Conservation (phyloP, 306 rosid species). For the Macrotyloma uniflorum region DNA sequence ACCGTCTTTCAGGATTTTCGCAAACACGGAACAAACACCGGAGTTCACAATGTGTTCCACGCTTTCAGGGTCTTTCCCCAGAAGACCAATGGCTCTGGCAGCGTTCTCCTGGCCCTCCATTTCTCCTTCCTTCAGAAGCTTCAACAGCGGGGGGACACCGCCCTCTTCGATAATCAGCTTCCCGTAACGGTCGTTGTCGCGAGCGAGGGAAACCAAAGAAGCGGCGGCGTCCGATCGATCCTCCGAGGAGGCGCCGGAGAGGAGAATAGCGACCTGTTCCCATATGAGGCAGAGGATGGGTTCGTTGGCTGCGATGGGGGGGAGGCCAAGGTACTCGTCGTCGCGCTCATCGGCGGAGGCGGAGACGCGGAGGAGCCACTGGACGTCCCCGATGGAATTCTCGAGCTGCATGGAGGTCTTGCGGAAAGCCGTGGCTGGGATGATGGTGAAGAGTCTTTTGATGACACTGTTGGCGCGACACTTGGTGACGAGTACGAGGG, state of each 20-base stretch:
- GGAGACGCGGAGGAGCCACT: slow-evolving; percentile 81
- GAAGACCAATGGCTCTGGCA: slow-evolving; percentile 63
- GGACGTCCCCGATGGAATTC: slow-evolving; percentile 75
- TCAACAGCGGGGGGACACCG: slow-evolving; percentile 62
- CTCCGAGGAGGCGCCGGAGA: slow-evolving; percentile 48
- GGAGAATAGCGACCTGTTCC: slow-evolving; percentile 69
- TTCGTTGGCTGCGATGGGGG: slow-evolving; percentile 76
- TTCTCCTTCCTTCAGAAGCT: slow-evolving; percentile 61
- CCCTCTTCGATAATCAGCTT: slow-evolving; percentile 75
- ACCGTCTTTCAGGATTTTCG: slow-evolving; percentile 76
- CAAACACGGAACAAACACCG: slow-evolving; percentile 62
- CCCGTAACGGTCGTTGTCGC: slow-evolving; percentile 76
- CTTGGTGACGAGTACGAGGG: slow-evolving; percentile 60
- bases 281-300: slow-evolving; percentile 74
- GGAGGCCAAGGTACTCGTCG: slow-evolving; percentile 73
- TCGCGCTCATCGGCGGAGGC: slow-evolving; percentile 68
- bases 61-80: slow-evolving; percentile 69
- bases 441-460: slow-evolving; percentile 74
- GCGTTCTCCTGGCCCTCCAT: slow-evolving; percentile 74
- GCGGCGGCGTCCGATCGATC: slow-evolving; percentile 80
- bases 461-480: slow-evolving; percentile 64
- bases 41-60: slow-evolving; percentile 74
- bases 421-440: slow-evolving; percentile 62
- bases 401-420: slow-evolving; percentile 64
- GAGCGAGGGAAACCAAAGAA: slow-evolving; percentile 67